Conservation (phyloP, 2,329 filamentous ascomycete genomes). For the Grosmannia penicillata region DNA sequence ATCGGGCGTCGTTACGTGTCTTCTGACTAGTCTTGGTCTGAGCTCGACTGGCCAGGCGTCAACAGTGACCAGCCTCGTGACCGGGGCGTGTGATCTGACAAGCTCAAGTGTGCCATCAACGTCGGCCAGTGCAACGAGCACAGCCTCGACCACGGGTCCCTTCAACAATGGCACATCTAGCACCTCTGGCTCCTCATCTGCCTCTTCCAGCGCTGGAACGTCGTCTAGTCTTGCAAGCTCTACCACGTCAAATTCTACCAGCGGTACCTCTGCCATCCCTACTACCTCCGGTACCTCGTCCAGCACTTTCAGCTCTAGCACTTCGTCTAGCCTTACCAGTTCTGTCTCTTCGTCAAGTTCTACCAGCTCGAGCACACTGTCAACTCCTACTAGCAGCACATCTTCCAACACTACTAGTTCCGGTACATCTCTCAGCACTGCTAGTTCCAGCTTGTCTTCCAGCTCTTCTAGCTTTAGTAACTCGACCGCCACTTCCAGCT, state of each 20-base stretch:
- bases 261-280: background rate
- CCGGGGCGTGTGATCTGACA: background rate
- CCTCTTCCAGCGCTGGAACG: background rate
- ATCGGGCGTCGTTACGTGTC: conserved; percentile 5
- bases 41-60: conserved; percentile 4
- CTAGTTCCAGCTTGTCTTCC: background rate
- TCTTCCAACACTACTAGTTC: background rate
- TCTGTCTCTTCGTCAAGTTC: background rate
- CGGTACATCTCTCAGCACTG: background rate
- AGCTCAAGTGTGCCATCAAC: too few relatives aligned
- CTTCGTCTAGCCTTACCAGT: background rate
- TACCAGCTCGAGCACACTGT: background rate
- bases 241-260: background rate
- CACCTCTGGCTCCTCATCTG: background rate
- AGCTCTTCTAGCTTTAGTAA: background rate
- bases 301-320: background rate
- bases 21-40: background rate
- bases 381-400: background rate
- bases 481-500: background rate
- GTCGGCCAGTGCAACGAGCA: background rate
- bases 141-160: background rate
- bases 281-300: background rate
- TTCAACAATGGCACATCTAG: too few relatives aligned
- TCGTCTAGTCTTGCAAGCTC: background rate
- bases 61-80: background rate